Conservation (phyloP, 345 rosid genomes). For the Schrenkiella parvula region DNA sequence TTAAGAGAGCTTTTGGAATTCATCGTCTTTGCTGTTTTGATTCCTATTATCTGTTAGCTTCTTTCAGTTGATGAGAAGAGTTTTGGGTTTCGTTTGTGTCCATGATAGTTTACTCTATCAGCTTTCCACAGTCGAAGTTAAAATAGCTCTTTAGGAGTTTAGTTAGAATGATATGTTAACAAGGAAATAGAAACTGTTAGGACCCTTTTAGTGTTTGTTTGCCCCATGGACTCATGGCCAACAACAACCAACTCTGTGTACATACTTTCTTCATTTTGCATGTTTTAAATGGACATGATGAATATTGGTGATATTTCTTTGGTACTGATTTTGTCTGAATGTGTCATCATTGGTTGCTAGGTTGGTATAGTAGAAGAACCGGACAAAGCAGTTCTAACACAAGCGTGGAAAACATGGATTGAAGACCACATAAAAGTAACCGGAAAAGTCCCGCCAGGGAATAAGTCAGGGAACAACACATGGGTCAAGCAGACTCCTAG, state of each 20-base stretch:
- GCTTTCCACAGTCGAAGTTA: not conserved
- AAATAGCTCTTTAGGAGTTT: not conserved
- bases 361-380: slow-evolving; percentile 71
- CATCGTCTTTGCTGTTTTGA: not conserved
- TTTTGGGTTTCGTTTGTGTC: not conserved
- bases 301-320: not conserved
- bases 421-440: slow-evolving; percentile 76
- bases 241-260: not conserved
- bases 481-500: slow-evolving; percentile 59
- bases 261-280: not conserved
- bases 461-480: slow-evolving; percentile 78
- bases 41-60: not conserved
- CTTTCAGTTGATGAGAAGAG: not conserved
- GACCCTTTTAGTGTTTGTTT: not conserved
- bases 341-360: slow-evolving; percentile 34
- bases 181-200: not conserved
- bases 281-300: not conserved
- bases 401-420: slow-evolving; percentile 98
- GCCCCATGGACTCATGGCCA: not conserved
- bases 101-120: not conserved
- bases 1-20: not conserved
- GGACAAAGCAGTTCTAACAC: slow-evolving; percentile 60
- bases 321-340: not conserved
- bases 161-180: not conserved
- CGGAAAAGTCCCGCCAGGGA: slow-evolving; percentile 89